A percentile compares a stretch with the other conserved stretches of the same genome.
Evolutionary conservation across 306 rosid genomes (phyloP).

Genomic region (Lathyrus aphaca): DNA sequence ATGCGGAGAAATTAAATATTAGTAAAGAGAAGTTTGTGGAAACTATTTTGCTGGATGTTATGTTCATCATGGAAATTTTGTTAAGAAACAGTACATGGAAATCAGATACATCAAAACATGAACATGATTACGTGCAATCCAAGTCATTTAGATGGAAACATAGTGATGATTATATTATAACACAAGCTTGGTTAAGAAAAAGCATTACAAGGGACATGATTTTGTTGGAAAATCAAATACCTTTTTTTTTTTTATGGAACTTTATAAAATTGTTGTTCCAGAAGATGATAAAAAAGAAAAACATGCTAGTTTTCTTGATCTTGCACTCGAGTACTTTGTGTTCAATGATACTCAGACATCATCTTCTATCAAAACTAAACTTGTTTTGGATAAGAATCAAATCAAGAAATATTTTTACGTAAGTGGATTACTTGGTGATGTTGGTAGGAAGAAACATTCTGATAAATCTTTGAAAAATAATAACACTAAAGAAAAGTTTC

Average conservation of each 20-base stretch:
- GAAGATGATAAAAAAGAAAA: not conserved
- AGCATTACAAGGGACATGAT: constrained; percentile 48
- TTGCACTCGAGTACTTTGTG: constrained; percentile 36
- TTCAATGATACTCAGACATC: constrained; percentile 29
- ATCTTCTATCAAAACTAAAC: constrained; percentile 28
- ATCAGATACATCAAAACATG: constrained; percentile 14
- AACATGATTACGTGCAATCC: not conserved
- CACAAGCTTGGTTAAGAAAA: constrained; percentile 52
- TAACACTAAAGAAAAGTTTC: not conserved
- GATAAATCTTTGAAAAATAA: not conserved
- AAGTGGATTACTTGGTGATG: constrained; percentile 5
- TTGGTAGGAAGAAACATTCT: not conserved
- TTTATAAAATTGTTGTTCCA: constrained; percentile 36
- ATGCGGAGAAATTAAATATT: constrained; percentile 35
- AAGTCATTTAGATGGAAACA: constrained; percentile 31
- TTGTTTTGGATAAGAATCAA: constrained; percentile 17
- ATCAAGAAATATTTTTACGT: not conserved
- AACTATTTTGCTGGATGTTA: constrained; percentile 41
- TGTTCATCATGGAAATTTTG: constrained; percentile 53
- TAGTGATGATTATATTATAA: constrained; percentile 38
- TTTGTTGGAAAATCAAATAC: constrained; percentile 63
- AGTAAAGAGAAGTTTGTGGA: constrained; percentile 13
- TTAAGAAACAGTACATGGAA: constrained; percentile 33
- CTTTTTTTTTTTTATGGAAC: constrained; percentile 38
- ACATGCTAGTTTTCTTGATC: constrained; percentile 22